These are phyloP conservation scores for Aspergillus sparsus DNA, from an alignment of 495 filamentous ascomycete genomes.

Conservation along the genomic window DNA sequence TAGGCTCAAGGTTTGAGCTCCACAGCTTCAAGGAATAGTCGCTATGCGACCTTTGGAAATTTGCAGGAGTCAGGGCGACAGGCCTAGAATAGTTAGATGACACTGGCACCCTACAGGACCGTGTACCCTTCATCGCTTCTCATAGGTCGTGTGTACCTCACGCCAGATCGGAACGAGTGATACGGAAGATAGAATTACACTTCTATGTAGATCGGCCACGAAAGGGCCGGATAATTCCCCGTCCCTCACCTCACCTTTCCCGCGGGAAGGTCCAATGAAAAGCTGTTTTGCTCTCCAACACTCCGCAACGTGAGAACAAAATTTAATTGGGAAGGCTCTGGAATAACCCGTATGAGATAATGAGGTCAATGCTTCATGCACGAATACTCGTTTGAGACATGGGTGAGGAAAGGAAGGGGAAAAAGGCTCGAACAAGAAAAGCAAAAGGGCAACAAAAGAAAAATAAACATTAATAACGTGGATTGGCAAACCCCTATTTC, in stretches of 20 bases:
- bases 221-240: neutral
- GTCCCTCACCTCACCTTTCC: constrained; percentile 17
- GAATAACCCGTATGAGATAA: neutral
- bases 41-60: too few relatives aligned
- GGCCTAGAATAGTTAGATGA: too few relatives aligned
- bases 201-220: neutral
- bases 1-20: too few relatives aligned
- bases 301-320: neutral
- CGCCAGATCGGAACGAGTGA: too few relatives aligned
- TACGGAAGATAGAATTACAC: too few relatives aligned
- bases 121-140: too few relatives aligned
- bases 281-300: neutral
- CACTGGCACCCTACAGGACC: too few relatives aligned
- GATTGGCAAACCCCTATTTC: neutral
- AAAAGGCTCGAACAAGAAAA: too few relatives aligned
- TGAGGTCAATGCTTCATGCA: constrained; percentile 3
- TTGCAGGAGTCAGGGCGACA: too few relatives aligned
- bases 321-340: constrained; percentile 1
- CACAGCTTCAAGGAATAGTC: too few relatives aligned
- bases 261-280: constrained; percentile 22
- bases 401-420: neutral
- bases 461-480: neutral
- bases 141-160: too few relatives aligned
- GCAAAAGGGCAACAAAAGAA: neutral
- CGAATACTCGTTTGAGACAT: neutral